These are phyloP conservation scores for Boletus tylopilopsis DNA, from an alignment of 768 basidiomycete genomes.

Conservation along the genomic window DNA sequence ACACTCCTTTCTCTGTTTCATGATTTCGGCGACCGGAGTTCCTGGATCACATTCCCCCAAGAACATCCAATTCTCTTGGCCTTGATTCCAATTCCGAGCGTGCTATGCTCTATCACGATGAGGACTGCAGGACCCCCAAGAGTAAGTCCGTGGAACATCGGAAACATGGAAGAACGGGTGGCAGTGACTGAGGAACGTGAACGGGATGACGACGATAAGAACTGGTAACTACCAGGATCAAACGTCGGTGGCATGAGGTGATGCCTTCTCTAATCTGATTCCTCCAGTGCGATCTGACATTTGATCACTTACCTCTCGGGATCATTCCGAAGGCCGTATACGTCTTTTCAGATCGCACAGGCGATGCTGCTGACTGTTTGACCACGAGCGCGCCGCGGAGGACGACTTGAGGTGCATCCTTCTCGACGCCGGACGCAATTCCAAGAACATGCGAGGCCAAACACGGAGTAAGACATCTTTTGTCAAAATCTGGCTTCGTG, in stretches of 20 bases:
- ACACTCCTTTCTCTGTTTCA: too few relatives aligned
- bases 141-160: background rate
- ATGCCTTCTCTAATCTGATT: background rate
- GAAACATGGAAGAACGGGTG: constrained; percentile 1
- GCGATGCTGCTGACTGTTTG: background rate
- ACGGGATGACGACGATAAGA: background rate
- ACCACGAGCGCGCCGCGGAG: background rate
- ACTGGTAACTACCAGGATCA: background rate
- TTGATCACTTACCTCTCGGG: background rate
- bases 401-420: background rate
- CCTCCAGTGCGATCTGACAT: background rate
- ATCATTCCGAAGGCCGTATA: background rate
- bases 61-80: too few relatives aligned
- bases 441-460: background rate
- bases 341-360: background rate
- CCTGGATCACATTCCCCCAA: too few relatives aligned
- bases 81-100: background rate
- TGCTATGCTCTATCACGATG: background rate
- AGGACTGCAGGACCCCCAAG: background rate
- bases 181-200: background rate
- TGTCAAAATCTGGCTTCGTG: background rate
- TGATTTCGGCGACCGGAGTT: too few relatives aligned
- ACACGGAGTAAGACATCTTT: background rate
- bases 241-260: background rate
- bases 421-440: background rate